Percentiles rank a stretch among this genome's conserved stretches.
Evolutionary conservation across 805 yeast species (phyloP).

Genomic region (Barnettozyma botsteinii): DNA sequence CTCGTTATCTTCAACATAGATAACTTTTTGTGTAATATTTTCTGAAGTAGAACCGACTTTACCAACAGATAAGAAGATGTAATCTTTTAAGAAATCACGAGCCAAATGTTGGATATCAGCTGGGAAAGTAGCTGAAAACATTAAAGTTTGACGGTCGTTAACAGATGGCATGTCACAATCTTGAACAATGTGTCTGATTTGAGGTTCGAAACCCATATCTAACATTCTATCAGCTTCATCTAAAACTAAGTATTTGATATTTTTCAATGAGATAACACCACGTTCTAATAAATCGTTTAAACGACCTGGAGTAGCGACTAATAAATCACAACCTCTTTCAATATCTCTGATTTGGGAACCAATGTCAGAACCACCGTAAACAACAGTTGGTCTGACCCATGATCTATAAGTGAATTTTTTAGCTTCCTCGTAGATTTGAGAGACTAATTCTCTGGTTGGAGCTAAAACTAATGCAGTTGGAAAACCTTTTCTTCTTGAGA

Average conservation of each 20-base stretch:
- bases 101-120: constrained; percentile 95
- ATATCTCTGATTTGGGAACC: constrained; percentile 81
- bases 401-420: constrained; percentile 95
- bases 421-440: constrained; percentile 95
- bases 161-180: constrained; percentile 97
- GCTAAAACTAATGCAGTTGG: constrained; percentile 96
- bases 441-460: constrained; percentile 98
- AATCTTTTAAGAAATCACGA: constrained; percentile 92
- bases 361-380: constrained; percentile 97
- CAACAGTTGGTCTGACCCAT: constrained; percentile 95
- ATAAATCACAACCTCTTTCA: constrained; percentile 89
- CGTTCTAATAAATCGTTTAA: constrained; percentile 92
- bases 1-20: constrained; percentile 89
- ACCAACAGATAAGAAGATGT: constrained; percentile 95
- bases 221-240: constrained; percentile 99
- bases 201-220: constrained; percentile 99
- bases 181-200: constrained; percentile 96
- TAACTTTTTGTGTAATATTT: constrained; percentile 90
- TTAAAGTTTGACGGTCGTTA: constrained; percentile 86
- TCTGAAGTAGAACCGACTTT: constrained; percentile 99
- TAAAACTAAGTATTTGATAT: constrained; percentile 87
- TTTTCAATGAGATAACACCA: constrained; percentile 83
- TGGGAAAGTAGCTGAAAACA: constrained; percentile 99
- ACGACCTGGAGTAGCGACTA: constrained; percentile 99
- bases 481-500: constrained; percentile 70